These are phyloP conservation scores for Heritiera fomes DNA, from an alignment of 345 rosid species.

Conservation along the genomic window DNA sequence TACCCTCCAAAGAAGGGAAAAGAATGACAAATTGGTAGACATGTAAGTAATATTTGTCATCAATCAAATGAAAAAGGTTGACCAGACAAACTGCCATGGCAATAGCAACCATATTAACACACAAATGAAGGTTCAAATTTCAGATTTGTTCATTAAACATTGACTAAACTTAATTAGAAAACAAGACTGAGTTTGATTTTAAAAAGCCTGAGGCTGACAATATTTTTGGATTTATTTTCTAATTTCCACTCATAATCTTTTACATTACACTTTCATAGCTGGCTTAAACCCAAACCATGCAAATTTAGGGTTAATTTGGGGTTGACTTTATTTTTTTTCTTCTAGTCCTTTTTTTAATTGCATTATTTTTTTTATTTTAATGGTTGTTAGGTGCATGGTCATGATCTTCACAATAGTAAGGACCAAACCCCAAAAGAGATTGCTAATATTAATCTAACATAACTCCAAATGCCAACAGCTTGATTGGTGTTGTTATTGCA, in stretches of 20 bases:
- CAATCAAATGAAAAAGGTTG: too few relatives aligned
- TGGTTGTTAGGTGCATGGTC: neutral
- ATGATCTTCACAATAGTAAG: neutral
- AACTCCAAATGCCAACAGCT: neutral
- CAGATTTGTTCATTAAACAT: neutral
- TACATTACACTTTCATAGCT: neutral
- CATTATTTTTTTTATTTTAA: neutral
- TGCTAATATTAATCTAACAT: neutral
- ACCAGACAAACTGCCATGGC: neutral
- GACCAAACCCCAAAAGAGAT: neutral
- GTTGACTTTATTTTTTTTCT: neutral
- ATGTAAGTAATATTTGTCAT: too few relatives aligned
- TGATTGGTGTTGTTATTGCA: neutral
- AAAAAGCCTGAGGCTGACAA: neutral
- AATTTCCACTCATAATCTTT: neutral
- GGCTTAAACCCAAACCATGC: neutral
- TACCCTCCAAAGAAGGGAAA: too few relatives aligned
- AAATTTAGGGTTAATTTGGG: neutral
- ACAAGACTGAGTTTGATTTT: neutral
- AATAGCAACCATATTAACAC: neutral
- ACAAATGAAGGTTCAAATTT: neutral
- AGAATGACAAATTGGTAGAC: too few relatives aligned
- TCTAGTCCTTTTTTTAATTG: neutral
- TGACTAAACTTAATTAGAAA: neutral
- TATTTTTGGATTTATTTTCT: neutral